Evolutionary conservation across 495 filamentous ascomycete genomes (phyloP), one percentile per base, ranked within the genome.

Genomic region (Sordaria brevicollis): DNA sequence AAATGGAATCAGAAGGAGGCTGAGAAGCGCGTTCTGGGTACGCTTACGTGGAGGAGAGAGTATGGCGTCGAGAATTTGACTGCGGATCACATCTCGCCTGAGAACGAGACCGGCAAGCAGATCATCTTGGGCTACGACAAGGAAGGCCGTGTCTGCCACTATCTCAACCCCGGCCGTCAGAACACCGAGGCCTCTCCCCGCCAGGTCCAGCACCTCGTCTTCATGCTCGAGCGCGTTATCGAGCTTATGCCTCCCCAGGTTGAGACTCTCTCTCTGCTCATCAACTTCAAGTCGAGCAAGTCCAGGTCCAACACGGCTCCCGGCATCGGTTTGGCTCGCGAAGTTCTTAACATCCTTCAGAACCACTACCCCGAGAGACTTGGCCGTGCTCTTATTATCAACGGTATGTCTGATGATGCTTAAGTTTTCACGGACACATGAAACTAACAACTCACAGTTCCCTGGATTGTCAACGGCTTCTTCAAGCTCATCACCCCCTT

Each of bases 61-160:
- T 98, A 95, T 71, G 91, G 91, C 11, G 79, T 92, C 38, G 81
- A 84, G 54, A 86, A 91, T 39, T 84, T 93, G 79, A 92, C 91
- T 0, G 83, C 90, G 3, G 94, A 97, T 4, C 89, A 95, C 76
- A 93, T 97, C 73, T 90, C 89, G 1, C 86, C 89, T 5, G 95
- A 99, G 81, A 96, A 97, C 79, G 93, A 92, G 81, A 99, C 95
- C 4, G 95, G 95, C 17, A 99, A 99, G 81, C 94, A 97, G 78
- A 84, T 96, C 67, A 83, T 95, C 31, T 76, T 95, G 31, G 95
- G 95, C 21, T 99, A 89, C 77, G 95, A 99, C 81, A 91, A 90
- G 72, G 83, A 91, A 65, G 88, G 84, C 35, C 87, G 95, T 49
- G 92, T 93, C 1, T 97, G 94, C 81, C 88, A 94, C 41, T 97